Percentiles rank a stretch among this genome's conserved stretches.
These are phyloP conservation scores for Naganishia vishniacii DNA, from an alignment of 768 basidiomycete species.

Conservation along the genomic window DNA sequence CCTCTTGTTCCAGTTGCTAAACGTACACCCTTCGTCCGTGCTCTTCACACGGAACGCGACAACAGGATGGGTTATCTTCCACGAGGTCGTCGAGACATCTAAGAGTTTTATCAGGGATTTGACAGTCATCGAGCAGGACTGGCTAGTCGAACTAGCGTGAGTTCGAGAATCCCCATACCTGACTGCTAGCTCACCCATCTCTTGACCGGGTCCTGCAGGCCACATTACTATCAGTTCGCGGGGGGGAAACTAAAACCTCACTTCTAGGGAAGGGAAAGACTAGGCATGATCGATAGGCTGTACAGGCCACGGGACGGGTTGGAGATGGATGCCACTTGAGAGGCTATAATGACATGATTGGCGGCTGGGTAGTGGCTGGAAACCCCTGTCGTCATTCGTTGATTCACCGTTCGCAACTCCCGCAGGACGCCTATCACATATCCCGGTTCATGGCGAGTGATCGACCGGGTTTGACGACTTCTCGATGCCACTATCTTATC, in stretches of 20 bases:
- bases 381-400: too few species aligned
- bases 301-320: too few species aligned
- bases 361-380: too few species aligned
- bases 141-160: conserved; percentile 57
- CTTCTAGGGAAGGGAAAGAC: background rate
- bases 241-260: conserved; percentile 7
- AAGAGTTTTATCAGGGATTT: conserved; percentile 88
- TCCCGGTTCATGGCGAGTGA: too few species aligned
- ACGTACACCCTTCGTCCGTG: conserved; percentile 90
- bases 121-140: conserved; percentile 92
- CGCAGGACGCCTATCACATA: too few species aligned
- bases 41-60: conserved; percentile 86
- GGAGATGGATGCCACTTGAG: too few species aligned
- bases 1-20: conserved; percentile 58
- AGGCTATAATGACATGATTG: too few species aligned
- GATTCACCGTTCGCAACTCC: too few species aligned
- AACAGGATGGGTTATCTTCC: conserved; percentile 88
- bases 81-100: conserved; percentile 94
- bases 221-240: conserved; percentile 29
- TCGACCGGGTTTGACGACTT: too few species aligned
- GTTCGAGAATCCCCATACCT: conserved; percentile 20
- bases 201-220: conserved; percentile 4
- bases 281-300: too few species aligned
- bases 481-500: too few species aligned
- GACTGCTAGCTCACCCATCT: background rate